Evolutionary conservation across 129 eudicot genomes (phyloP), one percentile per base, ranked within the genome.

Genomic region (Flaveria ramosissima): DNA sequence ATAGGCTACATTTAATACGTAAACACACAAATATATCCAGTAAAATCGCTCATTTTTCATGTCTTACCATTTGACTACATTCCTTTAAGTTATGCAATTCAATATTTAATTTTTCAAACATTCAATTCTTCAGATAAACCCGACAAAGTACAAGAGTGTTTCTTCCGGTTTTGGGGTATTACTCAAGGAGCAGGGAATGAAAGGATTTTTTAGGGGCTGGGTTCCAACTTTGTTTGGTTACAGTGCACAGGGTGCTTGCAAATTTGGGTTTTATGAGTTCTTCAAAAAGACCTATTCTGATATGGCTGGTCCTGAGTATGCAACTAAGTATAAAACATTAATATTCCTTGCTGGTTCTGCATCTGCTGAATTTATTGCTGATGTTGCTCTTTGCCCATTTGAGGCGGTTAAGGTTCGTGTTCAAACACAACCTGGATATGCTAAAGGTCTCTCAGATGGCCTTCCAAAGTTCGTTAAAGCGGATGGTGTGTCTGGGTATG

Each of bases 331-430:
- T 84, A 90, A 90, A 86, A 90, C 91, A 14, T 53, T 86, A 64
- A 88, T 90, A 77, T 90, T 86, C 84, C 91, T 90, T 75, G 96
- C 91, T 55, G 93, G 96, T 23, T 86, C 93, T 17, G 96, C 96
- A 32, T 90, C 96, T 59, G 96, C 96, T 62, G 93, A 90, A 73
- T 87, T 90, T 41, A 84, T 90, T 56, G 96, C 96, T 19, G 96
- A 88, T 52, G 50, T 90, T 80, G 91, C 96, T 67, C 82, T 90
- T 20, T 90, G 96, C 80, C 96, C 96, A 41, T 60, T 90, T 17
- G 96, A 90, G 82, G 96, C 96, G 41, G 93, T 90, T 52, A 90
- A 90, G 82, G 93, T 90, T 65, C 91, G 96, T 16, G 93, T 90
- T 14, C 96, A 90, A 83, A 90, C 96, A 7, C 86, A 88, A 76